phyloP scores from a whole-genome alignment of 2,329 filamentous ascomycete genomes.

The Paecilomyces formosus region DNA sequence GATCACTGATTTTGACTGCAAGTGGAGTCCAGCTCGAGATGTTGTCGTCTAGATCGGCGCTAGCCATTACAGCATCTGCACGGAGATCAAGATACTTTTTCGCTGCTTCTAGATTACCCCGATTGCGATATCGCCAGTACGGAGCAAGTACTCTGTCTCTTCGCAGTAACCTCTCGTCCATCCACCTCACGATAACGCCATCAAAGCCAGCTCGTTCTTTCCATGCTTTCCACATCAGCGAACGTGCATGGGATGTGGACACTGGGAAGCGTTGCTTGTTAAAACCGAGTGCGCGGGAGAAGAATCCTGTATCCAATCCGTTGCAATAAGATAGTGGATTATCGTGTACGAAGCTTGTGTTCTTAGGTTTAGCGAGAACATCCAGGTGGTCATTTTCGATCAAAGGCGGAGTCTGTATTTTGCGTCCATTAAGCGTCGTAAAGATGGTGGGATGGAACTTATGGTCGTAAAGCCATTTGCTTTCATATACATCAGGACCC shows the following conservation, averaged over 20 bases:
- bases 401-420: conserved; percentile 47
- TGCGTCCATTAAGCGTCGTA: conserved; percentile 43
- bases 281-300: conserved; percentile 24
- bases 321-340: conserved; percentile 46
- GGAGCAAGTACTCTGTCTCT: conserved; percentile 37
- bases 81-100: conserved; percentile 38
- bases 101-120: conserved; percentile 36
- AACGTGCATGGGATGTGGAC: conserved; percentile 43
- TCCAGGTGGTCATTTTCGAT: conserved; percentile 42
- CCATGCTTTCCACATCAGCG: conserved; percentile 45
- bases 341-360: conserved; percentile 41
- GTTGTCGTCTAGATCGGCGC: conserved; percentile 44
- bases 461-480: conserved; percentile 43
- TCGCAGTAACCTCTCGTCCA: conserved; percentile 44
- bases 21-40: conserved; percentile 48
- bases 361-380: conserved; percentile 36
- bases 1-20: conserved; percentile 44
- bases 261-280: conserved; percentile 31
- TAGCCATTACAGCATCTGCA: conserved; percentile 45
- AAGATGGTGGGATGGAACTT: conserved; percentile 42
- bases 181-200: conserved; percentile 43
- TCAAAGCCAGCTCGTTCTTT: conserved; percentile 40
- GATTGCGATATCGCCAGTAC: conserved; percentile 41
- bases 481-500: conserved; percentile 46
- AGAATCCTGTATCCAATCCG: conserved; percentile 23